Percentiles rank a stretch among this genome's conserved stretches.
These are phyloP conservation scores for Isoetes engelmannii DNA, from an alignment of 83 land plant species.

Conservation along the genomic window DNA sequence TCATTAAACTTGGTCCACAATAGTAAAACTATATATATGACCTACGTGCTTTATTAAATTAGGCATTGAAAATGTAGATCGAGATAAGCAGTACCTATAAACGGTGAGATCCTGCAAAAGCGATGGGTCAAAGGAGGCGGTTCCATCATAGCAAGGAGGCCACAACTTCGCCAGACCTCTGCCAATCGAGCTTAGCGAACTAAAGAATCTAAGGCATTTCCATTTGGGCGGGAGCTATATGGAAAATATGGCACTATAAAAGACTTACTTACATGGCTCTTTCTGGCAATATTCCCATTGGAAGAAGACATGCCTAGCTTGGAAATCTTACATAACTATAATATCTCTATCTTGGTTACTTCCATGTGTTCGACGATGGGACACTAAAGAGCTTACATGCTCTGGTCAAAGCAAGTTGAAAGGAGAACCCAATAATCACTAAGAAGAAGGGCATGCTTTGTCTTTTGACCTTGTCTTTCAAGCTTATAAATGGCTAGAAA, in stretches of 20 bases:
- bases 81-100: constrained; percentile 50
- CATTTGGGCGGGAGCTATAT: constrained; percentile 35
- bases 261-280: constrained; percentile 23
- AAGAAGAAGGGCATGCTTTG: too few species aligned
- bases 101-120: constrained; percentile 71
- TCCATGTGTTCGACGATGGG: constrained; percentile 22
- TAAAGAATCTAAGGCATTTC: constrained; percentile 13
- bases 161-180: constrained; percentile 28
- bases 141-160: constrained; percentile 55
- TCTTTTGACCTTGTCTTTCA: too few species aligned
- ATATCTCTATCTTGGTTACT: constrained; percentile 32
- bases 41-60: not conserved
- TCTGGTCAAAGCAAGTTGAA: too few species aligned
- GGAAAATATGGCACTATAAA: constrained; percentile 21
- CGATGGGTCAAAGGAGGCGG: constrained; percentile 69
- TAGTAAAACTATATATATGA: not conserved
- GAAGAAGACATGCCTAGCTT: constrained; percentile 27
- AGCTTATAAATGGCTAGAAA: too few species aligned
- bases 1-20: constrained; percentile 52
- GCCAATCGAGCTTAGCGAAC: constrained; percentile 20
- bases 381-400: too few species aligned
- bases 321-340: constrained; percentile 26
- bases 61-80: not conserved
- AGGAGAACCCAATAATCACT: too few species aligned
- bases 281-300: constrained; percentile 22